Percentiles rank a stretch among this genome's conserved stretches.
phyloP scores from a whole-genome alignment of 495 filamentous ascomycete species.

The Daldinia loculata region DNA sequence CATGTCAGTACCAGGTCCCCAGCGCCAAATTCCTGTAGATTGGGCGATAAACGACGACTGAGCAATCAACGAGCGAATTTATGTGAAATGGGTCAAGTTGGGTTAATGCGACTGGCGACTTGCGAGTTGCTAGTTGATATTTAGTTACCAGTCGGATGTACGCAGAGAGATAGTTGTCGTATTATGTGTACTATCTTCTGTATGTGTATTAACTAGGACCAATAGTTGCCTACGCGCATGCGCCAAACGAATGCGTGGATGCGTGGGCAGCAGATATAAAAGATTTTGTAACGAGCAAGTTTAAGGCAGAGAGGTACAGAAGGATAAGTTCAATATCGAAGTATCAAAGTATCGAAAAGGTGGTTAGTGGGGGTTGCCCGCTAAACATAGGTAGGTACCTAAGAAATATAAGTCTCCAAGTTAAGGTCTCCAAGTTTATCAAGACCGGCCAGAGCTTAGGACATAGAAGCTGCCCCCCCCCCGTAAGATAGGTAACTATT shows the following conservation, averaged over 20 bases:
- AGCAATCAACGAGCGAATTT: conserved; percentile 20
- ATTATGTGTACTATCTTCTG: no score
- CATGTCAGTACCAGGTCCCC: conserved; percentile 17
- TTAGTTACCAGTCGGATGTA: conserved; percentile 6
- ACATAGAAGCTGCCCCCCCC: conserved; percentile 17
- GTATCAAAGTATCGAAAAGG: no score
- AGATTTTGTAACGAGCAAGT: no score
- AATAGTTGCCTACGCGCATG: background rate
- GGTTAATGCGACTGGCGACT: background rate
- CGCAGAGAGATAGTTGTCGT: background rate
- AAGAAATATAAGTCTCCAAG: background rate
- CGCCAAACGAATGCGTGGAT: background rate
- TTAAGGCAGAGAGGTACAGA: no score
- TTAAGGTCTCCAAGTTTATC: conserved; percentile 5
- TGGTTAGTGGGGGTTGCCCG: background rate
- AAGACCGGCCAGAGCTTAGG: conserved; percentile 38
- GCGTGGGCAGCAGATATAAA: no score
- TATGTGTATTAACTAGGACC: background rate
- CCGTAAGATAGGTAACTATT: conserved; percentile 9
- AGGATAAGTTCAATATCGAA: no score
- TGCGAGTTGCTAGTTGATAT: conserved; percentile 1
- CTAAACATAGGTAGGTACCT: background rate
- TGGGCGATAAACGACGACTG: conserved; percentile 26
- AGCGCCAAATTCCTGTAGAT: conserved; percentile 36
- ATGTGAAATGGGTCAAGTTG: conserved; percentile 9